Evolutionary conservation across 2,329 filamentous ascomycete genomes (phyloP), one percentile per base, ranked within the genome.

Genomic region (Ceratocystis eucalypticola): DNA sequence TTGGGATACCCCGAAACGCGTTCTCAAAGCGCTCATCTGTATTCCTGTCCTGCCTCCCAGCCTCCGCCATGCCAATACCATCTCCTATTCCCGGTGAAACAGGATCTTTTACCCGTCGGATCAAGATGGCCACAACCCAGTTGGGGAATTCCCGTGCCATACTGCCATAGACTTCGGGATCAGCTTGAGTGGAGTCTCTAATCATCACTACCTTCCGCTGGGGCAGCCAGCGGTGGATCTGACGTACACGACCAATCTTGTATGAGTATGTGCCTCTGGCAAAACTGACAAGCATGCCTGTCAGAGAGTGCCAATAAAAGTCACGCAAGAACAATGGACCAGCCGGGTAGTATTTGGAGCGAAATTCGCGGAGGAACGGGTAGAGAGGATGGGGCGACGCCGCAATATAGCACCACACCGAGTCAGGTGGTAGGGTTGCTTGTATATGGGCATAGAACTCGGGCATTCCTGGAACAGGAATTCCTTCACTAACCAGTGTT

Each of bases 381-480:
- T 96, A 96, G 8, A 97, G 82, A 71, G 95, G 96, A 78, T 96
- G 96, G 0, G 93, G 93, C 0, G 91, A 96, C 0, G 93, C 92
- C 0, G 90, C 95, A 61, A 97, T 82, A 75, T 97, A 97, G 79
- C 96, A 96, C 82, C 89, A 96, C 0, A 91, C 83, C 1, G 91
- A 87, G 7, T 81, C 79, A 7, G 81, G 72, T 1, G 79, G 77
- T 28, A 86, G 71, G 3, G 79, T 70, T 5, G 76, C 74, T 57
- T 86, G 78, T 10, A 96, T 79, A 66, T 86, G 80, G 25, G 78
- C 76, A 77, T 96, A 96, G 0, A 96, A 80, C 71, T 89, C 86
- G 0, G 91, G 89, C 91, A 96, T 96, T 61, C 89, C 91, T 0
- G 80, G 72, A 15, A 93, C 84, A 0, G 89, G 84, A 15, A 81